Conservation (phyloP, 1,284 basidiomycete genomes). For the Heterobasidion occidentale region DNA sequence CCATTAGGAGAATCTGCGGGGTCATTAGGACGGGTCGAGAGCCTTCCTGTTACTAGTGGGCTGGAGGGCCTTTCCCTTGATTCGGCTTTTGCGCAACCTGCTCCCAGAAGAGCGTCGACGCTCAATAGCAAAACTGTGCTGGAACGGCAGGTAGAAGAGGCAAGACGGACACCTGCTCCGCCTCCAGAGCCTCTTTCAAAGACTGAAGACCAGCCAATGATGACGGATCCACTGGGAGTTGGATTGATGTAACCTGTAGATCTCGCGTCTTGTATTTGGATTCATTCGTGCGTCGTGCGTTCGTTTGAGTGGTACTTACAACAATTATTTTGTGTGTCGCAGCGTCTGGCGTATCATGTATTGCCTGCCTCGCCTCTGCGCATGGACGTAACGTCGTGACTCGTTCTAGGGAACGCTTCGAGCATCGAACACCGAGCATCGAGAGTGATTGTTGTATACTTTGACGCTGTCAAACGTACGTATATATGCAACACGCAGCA, state of each 20-base stretch:
- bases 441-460: no score
- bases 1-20: not conserved
- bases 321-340: no score
- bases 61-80: conserved; percentile 16
- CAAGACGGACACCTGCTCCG: not conserved
- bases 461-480: no score
- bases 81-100: conserved; percentile 18
- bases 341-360: no score
- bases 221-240: conserved; percentile 19
- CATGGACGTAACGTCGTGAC: no score
- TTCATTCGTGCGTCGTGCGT: no score
- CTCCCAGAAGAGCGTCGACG: conserved; percentile 10
- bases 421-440: no score
- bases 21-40: not conserved
- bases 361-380: no score
- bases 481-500: no score
- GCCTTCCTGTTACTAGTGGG: not conserved
- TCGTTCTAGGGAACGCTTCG: no score
- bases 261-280: not conserved
- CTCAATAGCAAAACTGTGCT: not conserved
- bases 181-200: conserved; percentile 3
- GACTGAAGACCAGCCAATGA: not conserved
- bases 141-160: not conserved
- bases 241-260: conserved; percentile 14
- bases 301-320: no score